Base-by-base conservation (phyloP, 371 early-diverging fungal species). In the Mucor racemosus region DNA sequence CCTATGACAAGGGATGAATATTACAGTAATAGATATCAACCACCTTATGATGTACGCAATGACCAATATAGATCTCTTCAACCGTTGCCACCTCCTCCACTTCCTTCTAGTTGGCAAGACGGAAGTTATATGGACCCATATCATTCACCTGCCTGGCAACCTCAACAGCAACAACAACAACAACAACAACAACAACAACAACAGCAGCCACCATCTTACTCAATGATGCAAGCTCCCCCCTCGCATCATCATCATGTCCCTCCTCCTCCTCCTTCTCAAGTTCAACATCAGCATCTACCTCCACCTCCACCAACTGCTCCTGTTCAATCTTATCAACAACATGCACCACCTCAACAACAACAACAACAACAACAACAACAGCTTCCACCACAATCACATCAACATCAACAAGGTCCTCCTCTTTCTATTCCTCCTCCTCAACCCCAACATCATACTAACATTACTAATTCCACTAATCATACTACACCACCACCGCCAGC, bases 91-190 rank as follows among this genome's bases (percentile, higher is more conserved):
- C 39, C 57, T 5, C 66, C 42, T 10, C 55, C 57, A 4, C 36
- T 21, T 21, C 19, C 21, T 11, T 21, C 53, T 26, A 31, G 53
- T 31, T 53, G 53, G 19, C 35, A 60, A 15, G 46, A 58, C 63
- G 58, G 55, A 58, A 33, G 19, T 56, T 62, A 58, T 58, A 53
- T 38, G 54, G 60, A 59, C 15, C 58, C 68, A 40, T 56, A 62
- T 34, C 62, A 68, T 57, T 36, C 55, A 33, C 15, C 26, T 40
- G 34, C 19, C 21, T 95, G 95, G n/a, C 95, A 78, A 59, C 53
- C 58, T 35, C 57, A 17, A 34, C 50, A 50, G 40, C 55, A 44
- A 58, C 95, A 77, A 60, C 81, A 75, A 58, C 40, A 63, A 40
- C 50, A 9, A 41, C 40, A 58, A 36, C 65, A 58, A 59, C 26